Base-by-base conservation (phyloP, 371 early-diverging fungal genomes). In the Mycotypha africana region DNA sequence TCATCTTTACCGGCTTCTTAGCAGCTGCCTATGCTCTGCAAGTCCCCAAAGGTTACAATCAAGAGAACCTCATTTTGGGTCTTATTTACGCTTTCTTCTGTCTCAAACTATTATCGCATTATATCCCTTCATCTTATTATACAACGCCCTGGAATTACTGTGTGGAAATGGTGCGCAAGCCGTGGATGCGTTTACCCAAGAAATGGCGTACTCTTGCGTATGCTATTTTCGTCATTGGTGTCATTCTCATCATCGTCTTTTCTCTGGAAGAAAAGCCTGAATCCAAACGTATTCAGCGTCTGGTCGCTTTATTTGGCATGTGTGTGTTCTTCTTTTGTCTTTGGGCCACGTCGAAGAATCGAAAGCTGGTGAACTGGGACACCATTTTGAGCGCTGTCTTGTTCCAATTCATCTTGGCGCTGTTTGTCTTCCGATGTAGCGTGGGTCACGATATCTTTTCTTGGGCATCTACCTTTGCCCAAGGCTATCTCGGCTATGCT, bases 251-350 rank as follows among this genome's bases (percentile, higher is more conserved):
- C 17, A 78, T 79, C 35, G 71, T 83, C 11, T 60, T 89, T 40
- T 60, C 79, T n/a, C 43, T 73, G 9, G 78, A 84, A 1, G 72
- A 67, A 25, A 71, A 64, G 33, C 49, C 42, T 0, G 53, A 62
- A 17, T 85, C 88, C 16, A 82, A 65, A 40, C 81, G 85, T 30
- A 50, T 78, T 28, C 79, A 83, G 45, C 80, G 93, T 21, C 44
- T 89, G 39, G 86, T 88, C 66, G 86, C 89, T 31, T 62, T 89
- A 39, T 61, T 79, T 46, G 95, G 93, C 25, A 60, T 93, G 28
- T 30, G 80, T 39, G 62, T 89, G 36, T 80, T 91, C 32, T 48
- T 87, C 14, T 37, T 34, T 8, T 12, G 74, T n/a, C 54, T 85
- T 37, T 66, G 60, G 28, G 56, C 48, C 1, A 74, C 70, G 34